A percentile compares a stretch with the other conserved stretches of the same genome.
These are phyloP conservation scores for Blastobotrys muscicola DNA, from an alignment of 805 yeast genomes.

Conservation along the genomic window DNA sequence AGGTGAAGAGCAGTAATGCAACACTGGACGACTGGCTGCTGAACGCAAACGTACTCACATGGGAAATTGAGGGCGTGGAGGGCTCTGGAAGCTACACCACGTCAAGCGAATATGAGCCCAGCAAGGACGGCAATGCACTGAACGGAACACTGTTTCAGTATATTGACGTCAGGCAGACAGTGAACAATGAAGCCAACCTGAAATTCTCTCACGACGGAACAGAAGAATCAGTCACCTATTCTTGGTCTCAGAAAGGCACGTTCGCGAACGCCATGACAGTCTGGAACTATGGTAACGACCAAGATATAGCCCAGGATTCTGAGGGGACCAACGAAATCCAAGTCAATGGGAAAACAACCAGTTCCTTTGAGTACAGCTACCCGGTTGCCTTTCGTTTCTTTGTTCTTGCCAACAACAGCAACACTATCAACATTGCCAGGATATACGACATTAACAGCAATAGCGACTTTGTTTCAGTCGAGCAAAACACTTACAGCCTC, in stretches of 20 bases:
- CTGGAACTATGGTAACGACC: neutral
- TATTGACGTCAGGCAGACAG: neutral
- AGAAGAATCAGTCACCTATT: neutral
- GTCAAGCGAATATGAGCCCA: neutral
- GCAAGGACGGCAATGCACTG: no score
- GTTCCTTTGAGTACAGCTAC: conserved; percentile 1
- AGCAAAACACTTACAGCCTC: no score
- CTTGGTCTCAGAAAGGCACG: conserved; percentile 1
- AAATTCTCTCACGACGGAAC: no score
- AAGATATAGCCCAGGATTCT: neutral
- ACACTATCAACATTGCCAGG: neutral
- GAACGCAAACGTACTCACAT: conserved; percentile 23
- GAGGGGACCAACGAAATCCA: neutral
- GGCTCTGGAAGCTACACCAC: conserved; percentile 15
- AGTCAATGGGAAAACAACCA: neutral
- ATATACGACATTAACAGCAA: no score
- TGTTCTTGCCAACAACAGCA: neutral
- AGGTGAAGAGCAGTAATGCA: conserved; percentile 2
- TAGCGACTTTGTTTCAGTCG: no score
- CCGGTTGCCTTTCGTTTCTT: neutral
- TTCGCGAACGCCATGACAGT: neutral
- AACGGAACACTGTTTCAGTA: no score
- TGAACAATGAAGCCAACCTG: no score
- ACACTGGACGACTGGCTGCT: conserved; percentile 23
- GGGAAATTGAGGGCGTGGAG: conserved; percentile 20